phyloP scores from a whole-genome alignment of 805 yeast genomes.

The Yamadazyma phyllophila region DNA sequence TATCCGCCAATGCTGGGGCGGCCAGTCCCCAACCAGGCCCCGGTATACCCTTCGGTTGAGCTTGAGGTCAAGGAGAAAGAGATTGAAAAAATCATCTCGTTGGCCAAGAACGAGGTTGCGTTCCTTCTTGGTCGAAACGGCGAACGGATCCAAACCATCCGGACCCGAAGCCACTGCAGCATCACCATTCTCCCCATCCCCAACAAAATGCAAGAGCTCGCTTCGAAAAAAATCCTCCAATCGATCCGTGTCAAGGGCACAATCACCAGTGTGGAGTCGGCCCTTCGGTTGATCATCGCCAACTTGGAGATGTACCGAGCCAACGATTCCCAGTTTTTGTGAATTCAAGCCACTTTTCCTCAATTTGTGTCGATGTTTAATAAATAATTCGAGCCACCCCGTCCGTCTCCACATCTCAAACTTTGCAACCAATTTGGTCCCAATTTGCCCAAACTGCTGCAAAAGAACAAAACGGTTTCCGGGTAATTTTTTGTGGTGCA shows the following conservation, averaged over 20 bases:
- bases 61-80: not conserved
- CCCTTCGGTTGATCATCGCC: slow-evolving; percentile 10
- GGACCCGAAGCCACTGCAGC: slow-evolving; percentile 21
- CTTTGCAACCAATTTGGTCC: slow-evolving; percentile 3
- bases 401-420: not conserved
- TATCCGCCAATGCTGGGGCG: too few species aligned
- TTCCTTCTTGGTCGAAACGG: slow-evolving; percentile 27
- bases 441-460: slow-evolving; percentile 3
- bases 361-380: too few species aligned
- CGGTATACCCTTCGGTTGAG: not conserved
- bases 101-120: slow-evolving; percentile 21
- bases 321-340: slow-evolving; percentile 6
- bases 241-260: slow-evolving; percentile 18
- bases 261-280: slow-evolving; percentile 15
- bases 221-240: slow-evolving; percentile 18
- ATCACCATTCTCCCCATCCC: slow-evolving; percentile 21
- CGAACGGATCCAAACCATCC: slow-evolving; percentile 18
- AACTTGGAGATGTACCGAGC: slow-evolving; percentile 8
- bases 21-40: too few species aligned
- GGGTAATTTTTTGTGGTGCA: slow-evolving; percentile 7
- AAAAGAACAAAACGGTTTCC: slow-evolving; percentile 7
- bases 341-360: not conserved
- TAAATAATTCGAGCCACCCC: not conserved
- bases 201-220: slow-evolving; percentile 1
- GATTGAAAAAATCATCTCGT: slow-evolving; percentile 3